Conservation (phyloP, 768 basidiomycete species). For the Ramaria rubella region DNA sequence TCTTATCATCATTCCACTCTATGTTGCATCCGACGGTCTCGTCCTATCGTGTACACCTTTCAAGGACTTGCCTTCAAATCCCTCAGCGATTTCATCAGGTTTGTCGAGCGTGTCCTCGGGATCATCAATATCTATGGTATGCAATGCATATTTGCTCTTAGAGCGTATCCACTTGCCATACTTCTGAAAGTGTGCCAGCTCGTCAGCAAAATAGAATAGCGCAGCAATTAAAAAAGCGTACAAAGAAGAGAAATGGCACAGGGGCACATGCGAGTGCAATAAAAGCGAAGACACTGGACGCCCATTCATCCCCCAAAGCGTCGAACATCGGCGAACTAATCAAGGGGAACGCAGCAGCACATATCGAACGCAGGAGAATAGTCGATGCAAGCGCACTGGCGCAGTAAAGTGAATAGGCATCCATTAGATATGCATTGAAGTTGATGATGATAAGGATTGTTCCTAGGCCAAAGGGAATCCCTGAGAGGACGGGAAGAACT, state of each 20-base stretch:
- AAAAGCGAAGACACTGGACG: slow-evolving; percentile 48
- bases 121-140: too few relatives aligned
- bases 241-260: slow-evolving; percentile 51
- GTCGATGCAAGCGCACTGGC: slow-evolving; percentile 66
- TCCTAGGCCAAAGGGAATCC: slow-evolving; percentile 59
- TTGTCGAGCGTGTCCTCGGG: too few relatives aligned
- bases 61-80: too few relatives aligned
- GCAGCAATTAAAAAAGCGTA: slow-evolving; percentile 24
- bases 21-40: too few relatives aligned
- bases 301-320: slow-evolving; percentile 48
- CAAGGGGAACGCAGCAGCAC: slow-evolving; percentile 58
- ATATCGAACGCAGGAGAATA: slow-evolving; percentile 56
- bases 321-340: slow-evolving; percentile 48
- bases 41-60: too few relatives aligned
- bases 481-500: slow-evolving; percentile 62
- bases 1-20: too few relatives aligned
- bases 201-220: neutral
- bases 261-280: slow-evolving; percentile 46
- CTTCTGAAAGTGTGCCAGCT: slow-evolving; percentile 29
- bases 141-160: slow-evolving; percentile 41
- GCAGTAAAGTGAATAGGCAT: slow-evolving; percentile 57
- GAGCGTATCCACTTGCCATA: slow-evolving; percentile 44
- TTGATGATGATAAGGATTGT: slow-evolving; percentile 60
- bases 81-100: too few relatives aligned
- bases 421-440: slow-evolving; percentile 66